A percentile compares a stretch with the other conserved stretches of the same genome.
phyloP scores from a whole-genome alignment of 345 rosid genomes.

The Sisymbrium altissimum region DNA sequence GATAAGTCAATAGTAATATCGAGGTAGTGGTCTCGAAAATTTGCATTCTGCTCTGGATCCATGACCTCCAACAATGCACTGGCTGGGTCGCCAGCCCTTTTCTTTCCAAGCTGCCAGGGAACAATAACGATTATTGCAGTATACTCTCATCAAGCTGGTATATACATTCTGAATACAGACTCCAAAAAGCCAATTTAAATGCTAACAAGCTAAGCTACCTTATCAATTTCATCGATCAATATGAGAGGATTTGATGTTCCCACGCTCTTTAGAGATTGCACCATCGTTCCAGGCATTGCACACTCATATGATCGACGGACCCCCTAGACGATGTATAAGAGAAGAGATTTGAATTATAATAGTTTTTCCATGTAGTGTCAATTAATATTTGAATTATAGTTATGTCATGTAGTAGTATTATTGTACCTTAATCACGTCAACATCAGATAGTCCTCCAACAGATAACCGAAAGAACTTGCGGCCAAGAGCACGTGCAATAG shows the following conservation, averaged over 20 bases:
- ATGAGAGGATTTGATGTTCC: slow-evolving; percentile 93
- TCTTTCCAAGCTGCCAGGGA: slow-evolving; percentile 68
- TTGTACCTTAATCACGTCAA: slow-evolving; percentile 85
- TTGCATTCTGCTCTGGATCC: slow-evolving; percentile 96
- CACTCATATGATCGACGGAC: slow-evolving; percentile 78
- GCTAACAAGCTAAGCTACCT: slow-evolving; percentile 46
- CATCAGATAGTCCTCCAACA: slow-evolving; percentile 91
- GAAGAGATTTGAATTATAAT: neutral
- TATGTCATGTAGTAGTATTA: neutral
- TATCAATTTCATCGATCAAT: slow-evolving; percentile 91
- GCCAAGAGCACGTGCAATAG: slow-evolving; percentile 88
- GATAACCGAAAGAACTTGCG: slow-evolving; percentile 85
- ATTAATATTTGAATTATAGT: neutral
- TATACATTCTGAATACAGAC: neutral
- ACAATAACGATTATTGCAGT: neutral
- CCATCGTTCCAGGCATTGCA: slow-evolving; percentile 95
- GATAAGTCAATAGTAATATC: slow-evolving; percentile 55
- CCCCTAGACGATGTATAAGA: slow-evolving; percentile 48
- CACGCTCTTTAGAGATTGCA: slow-evolving; percentile 83
- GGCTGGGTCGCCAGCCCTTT: slow-evolving; percentile 84
- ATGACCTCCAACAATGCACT: slow-evolving; percentile 93
- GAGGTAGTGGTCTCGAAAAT: slow-evolving; percentile 90
- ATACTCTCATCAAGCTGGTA: no score
- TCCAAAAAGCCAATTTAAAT: slow-evolving; percentile 1
- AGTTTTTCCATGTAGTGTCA: no score